Evolutionary conservation across 2,329 filamentous ascomycete species (phyloP), one percentile per base, ranked within the genome.

Genomic region (Gliomastix tumulicola): DNA sequence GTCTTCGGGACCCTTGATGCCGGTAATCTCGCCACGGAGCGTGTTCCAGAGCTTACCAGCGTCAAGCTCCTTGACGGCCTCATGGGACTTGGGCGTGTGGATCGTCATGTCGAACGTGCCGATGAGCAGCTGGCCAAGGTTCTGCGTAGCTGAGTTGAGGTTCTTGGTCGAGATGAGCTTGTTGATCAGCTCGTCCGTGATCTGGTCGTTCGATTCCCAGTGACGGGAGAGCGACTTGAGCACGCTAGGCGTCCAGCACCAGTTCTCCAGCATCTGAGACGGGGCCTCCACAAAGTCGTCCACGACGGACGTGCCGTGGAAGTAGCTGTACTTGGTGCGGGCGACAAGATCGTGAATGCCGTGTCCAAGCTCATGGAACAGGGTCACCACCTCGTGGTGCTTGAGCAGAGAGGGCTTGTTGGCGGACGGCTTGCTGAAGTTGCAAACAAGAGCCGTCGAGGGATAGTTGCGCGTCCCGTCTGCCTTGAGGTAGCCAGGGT

Each of bases 21-120:
- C 81, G 21, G 72, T 73, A 44, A 90, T 86, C 42, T 89, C 69
- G 11, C 75, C 71, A 33, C 86, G 74, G 32, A 90, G 69, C 20
- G 75, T 67, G 57, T 92, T 90, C 70, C 86, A 90, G 18, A 80
- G 63, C 41, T 70, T 67, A 33, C 76, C 76, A 21, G 81, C 67
- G 39, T 88, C 72, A 42, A 89, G 58, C 17, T 68, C 61, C 63
- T 86, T 71, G 13, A 83, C 63, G n/a, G 78, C 82, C 10, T 74
- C 76, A 44, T 87, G 83, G n/a, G 71, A 74, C 45, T 69, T 66
- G 7, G 83, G 80, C 20, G 79, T 76, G 60, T 92, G 86, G 4
- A 90, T 72, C 0, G 78, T 77, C 85, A 92, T 90, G 56, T 92
- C 85, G 48, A 86, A 90, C 41, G 86, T 82, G 27, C 84, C 86